phyloP scores from a whole-genome alignment of 192 early-diverging fungal genomes.

The Backusella parvicylindrica region DNA sequence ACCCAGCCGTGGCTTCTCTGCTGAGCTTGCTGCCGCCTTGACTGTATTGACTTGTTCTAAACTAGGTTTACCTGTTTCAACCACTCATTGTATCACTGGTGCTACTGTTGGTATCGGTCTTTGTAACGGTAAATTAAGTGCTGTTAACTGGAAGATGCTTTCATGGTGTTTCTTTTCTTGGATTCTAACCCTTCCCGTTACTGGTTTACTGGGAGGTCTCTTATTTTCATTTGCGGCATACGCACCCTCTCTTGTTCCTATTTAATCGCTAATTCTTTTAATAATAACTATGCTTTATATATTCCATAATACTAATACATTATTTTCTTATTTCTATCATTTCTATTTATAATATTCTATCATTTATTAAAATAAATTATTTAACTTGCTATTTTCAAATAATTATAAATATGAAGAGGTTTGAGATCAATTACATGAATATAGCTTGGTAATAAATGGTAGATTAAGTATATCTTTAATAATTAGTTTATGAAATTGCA shows the following conservation, averaged over 20 bases:
- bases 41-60: slow-evolving; percentile 81
- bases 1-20: slow-evolving; percentile 77
- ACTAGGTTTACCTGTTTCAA: slow-evolving; percentile 76
- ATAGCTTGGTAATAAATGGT: background rate
- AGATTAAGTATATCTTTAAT: background rate
- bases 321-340: background rate
- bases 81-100: slow-evolving; percentile 82
- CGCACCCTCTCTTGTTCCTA: slow-evolving; percentile 30
- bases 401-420: too few species aligned
- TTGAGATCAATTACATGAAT: background rate
- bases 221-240: slow-evolving; percentile 63
- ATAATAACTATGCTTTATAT: background rate
- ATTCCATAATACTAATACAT: background rate
- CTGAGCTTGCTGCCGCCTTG: slow-evolving; percentile 72
- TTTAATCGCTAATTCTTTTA: background rate
- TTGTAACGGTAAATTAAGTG: slow-evolving; percentile 55
- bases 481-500: background rate
- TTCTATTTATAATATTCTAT: background rate
- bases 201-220: slow-evolving; percentile 61
- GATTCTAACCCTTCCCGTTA: slow-evolving; percentile 72
- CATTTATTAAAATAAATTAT: background rate
- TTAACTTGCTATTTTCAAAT: too few species aligned
- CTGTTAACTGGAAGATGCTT: slow-evolving; percentile 76
- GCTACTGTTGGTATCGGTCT: slow-evolving; percentile 73
- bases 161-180: slow-evolving; percentile 65